These are phyloP conservation scores for Metarhizium robertsii DNA, from an alignment of 2,329 filamentous ascomycete species.

Conservation along the genomic window DNA sequence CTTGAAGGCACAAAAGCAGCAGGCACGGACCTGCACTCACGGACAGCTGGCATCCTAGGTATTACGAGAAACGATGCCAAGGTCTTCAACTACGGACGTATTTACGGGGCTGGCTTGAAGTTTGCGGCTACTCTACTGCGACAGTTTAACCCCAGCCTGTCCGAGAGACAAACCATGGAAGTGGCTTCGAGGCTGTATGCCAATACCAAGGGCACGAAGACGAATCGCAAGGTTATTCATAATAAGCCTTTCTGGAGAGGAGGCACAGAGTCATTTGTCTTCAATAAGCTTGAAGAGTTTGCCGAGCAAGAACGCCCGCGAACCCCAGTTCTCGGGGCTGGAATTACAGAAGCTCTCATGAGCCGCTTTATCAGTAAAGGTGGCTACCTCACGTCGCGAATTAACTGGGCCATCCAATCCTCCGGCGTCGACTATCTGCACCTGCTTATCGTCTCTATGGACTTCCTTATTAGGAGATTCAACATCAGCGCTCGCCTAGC, in stretches of 20 bases:
- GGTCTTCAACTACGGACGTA: conserved; percentile 97
- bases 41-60: conserved; percentile 82
- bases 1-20: conserved; percentile 90
- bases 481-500: conserved; percentile 77
- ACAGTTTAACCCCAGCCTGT: conserved; percentile 83
- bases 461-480: conserved; percentile 79
- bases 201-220: conserved; percentile 85
- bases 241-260: conserved; percentile 86
- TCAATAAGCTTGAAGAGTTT: conserved; percentile 97
- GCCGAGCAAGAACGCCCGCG: conserved; percentile 86
- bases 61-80: conserved; percentile 95
- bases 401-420: conserved; percentile 99
- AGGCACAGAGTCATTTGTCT: conserved; percentile 94
- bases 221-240: conserved; percentile 60
- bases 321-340: conserved; percentile 86
- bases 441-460: conserved; percentile 87
- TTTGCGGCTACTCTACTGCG: conserved; percentile 84
- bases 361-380: conserved; percentile 78
- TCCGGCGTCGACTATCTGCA: conserved; percentile 96
- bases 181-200: conserved; percentile 76
- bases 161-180: conserved; percentile 66
- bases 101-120: conserved; percentile 93
- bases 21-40: conserved; percentile 88
- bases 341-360: conserved; percentile 94
- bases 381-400: conserved; percentile 88